These are phyloP conservation scores for Graphiopsis chlorocephala DNA, from an alignment of 2,329 filamentous ascomycete genomes.

Conservation along the genomic window DNA sequence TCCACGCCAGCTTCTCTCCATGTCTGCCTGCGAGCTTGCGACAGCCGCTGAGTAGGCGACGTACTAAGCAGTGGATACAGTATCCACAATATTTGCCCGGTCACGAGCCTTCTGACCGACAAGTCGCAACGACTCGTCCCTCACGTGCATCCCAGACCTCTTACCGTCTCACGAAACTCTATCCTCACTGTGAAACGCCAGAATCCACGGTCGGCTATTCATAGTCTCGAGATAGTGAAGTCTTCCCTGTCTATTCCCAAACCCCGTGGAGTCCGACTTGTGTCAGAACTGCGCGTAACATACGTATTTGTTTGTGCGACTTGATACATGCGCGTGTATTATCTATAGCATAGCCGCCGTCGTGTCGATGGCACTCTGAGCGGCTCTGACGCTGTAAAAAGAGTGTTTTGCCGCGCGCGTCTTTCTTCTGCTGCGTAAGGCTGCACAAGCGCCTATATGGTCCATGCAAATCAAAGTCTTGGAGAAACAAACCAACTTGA, in stretches of 20 bases:
- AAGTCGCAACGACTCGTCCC: constrained; percentile 3
- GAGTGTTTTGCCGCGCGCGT: background rate
- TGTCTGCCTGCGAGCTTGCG: background rate
- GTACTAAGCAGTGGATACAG: background rate
- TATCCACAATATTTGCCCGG: background rate
- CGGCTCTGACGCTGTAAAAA: background rate
- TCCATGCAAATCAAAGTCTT: background rate
- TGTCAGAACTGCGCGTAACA: background rate
- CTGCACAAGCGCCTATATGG: constrained; percentile 1
- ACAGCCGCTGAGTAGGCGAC: background rate
- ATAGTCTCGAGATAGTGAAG: no score
- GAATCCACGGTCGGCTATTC: background rate
- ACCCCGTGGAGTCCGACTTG: background rate
- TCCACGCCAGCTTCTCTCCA: constrained; percentile 10
- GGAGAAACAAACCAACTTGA: background rate
- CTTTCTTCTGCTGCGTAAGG: background rate
- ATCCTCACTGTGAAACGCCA: constrained; percentile 7
- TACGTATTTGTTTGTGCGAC: background rate
- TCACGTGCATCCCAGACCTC: constrained; percentile 10
- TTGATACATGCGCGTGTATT: background rate
- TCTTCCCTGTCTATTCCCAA: background rate
- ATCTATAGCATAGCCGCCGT: background rate
- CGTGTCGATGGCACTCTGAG: background rate
- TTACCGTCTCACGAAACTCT: background rate
- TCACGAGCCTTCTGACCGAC: constrained; percentile 7